Percentiles rank a stretch among this genome's conserved stretches.
Evolutionary conservation across 2,329 filamentous ascomycete species (phyloP).

Genomic region (Penicillium freii): DNA sequence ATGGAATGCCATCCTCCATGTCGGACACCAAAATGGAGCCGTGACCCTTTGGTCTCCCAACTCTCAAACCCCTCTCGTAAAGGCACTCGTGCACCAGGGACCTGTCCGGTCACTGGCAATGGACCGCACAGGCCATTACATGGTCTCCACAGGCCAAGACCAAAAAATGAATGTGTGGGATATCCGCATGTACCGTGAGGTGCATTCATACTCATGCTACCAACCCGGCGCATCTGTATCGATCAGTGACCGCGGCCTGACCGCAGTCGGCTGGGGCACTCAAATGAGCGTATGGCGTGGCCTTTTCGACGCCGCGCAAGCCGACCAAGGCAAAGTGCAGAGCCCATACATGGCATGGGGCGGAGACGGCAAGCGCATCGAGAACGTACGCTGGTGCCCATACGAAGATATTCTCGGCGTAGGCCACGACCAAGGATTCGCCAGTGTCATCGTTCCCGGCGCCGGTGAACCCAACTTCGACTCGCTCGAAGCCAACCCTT

Average conservation of each 20-base stretch:
- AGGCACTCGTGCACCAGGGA: conserved; percentile 83
- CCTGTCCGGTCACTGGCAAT: conserved; percentile 82
- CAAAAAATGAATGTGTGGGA: conserved; percentile 94
- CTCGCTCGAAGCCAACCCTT: conserved; percentile 88
- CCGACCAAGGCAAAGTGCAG: conserved; percentile 74
- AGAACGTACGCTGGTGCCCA: conserved; percentile 86
- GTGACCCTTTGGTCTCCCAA: conserved; percentile 97
- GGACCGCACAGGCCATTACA: conserved; percentile 88
- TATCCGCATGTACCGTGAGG: conserved; percentile 87
- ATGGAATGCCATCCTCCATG: conserved; percentile 85
- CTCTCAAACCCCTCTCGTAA: conserved; percentile 79
- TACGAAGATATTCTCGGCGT: conserved; percentile 91
- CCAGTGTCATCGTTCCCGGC: conserved; percentile 84
- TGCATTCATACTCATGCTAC: conserved; percentile 82
- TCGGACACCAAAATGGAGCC: conserved; percentile 91
- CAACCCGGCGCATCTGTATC: conserved; percentile 78
- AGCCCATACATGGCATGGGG: conserved; percentile 93
- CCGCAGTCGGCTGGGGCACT: conserved; percentile 88
- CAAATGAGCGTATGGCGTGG: conserved; percentile 88
- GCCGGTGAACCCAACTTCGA: conserved; percentile 98
- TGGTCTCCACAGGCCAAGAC: conserved; percentile 91
- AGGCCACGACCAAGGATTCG: conserved; percentile 81
- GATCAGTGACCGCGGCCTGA: conserved; percentile 85
- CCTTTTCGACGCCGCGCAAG: conserved; percentile 71
- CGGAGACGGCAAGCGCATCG: conserved; percentile 75